phyloP scores from a whole-genome alignment of 179 eudicot species.

The Spergularia azorica region DNA sequence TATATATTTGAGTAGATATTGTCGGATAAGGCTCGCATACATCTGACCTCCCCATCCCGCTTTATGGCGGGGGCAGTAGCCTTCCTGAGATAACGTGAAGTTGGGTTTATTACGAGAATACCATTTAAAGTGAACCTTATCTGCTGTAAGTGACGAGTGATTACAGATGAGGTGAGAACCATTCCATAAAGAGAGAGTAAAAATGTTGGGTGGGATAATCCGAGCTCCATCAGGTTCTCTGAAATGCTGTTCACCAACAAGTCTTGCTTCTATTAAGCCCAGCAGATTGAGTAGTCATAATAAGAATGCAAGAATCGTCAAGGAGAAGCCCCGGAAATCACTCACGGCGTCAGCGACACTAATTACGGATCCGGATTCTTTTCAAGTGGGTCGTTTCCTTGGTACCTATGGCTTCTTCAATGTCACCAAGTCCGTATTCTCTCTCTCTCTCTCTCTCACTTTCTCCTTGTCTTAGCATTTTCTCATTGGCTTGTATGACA shows the following conservation, averaged over 20 bases:
- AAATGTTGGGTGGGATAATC: slow-evolving; percentile 1
- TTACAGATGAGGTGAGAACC: too few species aligned
- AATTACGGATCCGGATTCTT: slow-evolving; percentile 62
- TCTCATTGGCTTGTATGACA: neutral
- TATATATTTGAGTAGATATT: too few species aligned
- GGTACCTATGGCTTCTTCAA: slow-evolving; percentile 94
- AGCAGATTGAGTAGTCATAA: neutral
- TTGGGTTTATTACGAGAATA: too few species aligned
- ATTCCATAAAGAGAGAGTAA: neutral
- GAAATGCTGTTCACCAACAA: slow-evolving; percentile 12
- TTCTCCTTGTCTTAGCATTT: neutral
- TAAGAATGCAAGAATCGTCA: neutral
- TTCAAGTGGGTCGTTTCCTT: slow-evolving; percentile 81
- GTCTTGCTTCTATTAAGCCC: neutral
- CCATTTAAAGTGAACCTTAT: too few species aligned
- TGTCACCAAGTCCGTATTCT: slow-evolving; percentile 55
- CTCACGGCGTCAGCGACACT: slow-evolving; percentile 53
- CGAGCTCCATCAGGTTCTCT: neutral
- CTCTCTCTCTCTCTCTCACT: neutral
- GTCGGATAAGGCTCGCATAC: too few species aligned
- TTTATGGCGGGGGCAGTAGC: too few species aligned
- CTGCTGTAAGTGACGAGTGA: too few species aligned
- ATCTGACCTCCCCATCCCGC: too few species aligned
- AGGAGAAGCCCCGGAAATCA: neutral
- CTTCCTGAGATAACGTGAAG: too few species aligned